Base-by-base conservation (phyloP, 495 filamentous ascomycete genomes). In the Glarea lozoyensis region DNA sequence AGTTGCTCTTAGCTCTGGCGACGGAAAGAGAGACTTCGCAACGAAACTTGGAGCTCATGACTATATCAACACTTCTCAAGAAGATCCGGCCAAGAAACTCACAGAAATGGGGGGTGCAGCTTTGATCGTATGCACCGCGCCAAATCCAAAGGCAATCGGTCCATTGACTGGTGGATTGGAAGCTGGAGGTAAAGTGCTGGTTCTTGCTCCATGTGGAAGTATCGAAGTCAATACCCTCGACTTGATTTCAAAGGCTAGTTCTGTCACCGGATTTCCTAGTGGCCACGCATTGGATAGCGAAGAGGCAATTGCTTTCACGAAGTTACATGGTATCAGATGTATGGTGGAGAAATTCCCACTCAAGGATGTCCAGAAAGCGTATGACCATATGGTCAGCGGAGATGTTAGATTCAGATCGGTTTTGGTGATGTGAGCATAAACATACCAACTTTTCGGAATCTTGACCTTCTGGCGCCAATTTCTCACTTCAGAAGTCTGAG, bases 261-360 rank as follows among this genome's bases (percentile, higher is more conserved):
- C 69, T 4, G 65, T 86, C 0, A 64, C 69, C 24, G 69, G 73
- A n/a, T 85, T 76, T 73, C 76, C 79, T 0, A 66, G 62, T 31
- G 82, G 82, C 0, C 73, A 82, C 47, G 72, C 76, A 0, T 54
- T 69, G 1, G 82, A 87, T 54, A 63, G 61, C 4, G 81, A 84
- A 59, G 81, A 87, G 47, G 67, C 82, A 0, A 76, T 86, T 42
- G 53, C 50, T 10, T 86, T 86, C 53, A 64, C 81, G 0, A 43
- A 71, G 45, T 48, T 69, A 17, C 66, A 81, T 30, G 65, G 64
- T 4, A 64, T 86, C 27, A 70, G 78, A 45, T 84, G 77, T 55
- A 49, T 79, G 62, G 63, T 85, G 18, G 72, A 85, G 63, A 75
- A 63, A 49, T 83, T 73, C 44, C 70, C 73, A 6, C 60, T 87